Evolutionary conservation across 305 asterid genomes (phyloP), one percentile per base, ranked within the genome.

Genomic region (Petunia hybrid): DNA sequence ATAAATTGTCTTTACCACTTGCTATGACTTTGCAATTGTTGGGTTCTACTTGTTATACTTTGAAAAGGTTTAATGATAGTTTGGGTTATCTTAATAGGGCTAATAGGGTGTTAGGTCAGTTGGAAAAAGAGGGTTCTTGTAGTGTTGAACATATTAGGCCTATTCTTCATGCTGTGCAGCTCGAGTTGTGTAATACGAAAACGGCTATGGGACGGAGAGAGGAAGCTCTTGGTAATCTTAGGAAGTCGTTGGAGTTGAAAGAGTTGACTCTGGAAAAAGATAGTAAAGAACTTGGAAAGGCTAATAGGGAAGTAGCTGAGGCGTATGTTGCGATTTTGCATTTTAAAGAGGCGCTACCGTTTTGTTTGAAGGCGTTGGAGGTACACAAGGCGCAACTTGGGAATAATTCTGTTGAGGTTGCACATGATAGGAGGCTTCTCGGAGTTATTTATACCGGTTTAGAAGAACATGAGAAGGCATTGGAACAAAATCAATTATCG

Each of bases 201-300:
- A 95, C 96, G 0, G 98, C 97, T 0, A 73, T 95, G 88, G 98
- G 99, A 62, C 88, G 98, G 89, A 89, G 98, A 80, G 98, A 95
- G 86, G 99, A 95, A 82, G 98, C 97, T 66, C 84, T 95, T 66
- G 83, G 31, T 84, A 92, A 92, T 89, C 92, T 95, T 42, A 92
- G 85, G 87, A 92, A 85, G 84, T 87, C 97, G 14, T 82, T 95
- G 83, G 97, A 91, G 84, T 87, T 94, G 80, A 95, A 95, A 83
- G 98, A 95, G 87, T 85, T 53, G 85, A 85, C 87, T 78, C 82
- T 94, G 78, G 97, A 87, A 53, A 91, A 89, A 80, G 88, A 89
- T 76, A 90, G 97, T 83, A 85, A 83, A 74, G 98, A 95, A 86
- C 91, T 95, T 39, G 99, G 99, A 22, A 94, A 88, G 80, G 97